Conservation (phyloP, 208 protist genomes). For the Leishmania martiniquensis region DNA sequence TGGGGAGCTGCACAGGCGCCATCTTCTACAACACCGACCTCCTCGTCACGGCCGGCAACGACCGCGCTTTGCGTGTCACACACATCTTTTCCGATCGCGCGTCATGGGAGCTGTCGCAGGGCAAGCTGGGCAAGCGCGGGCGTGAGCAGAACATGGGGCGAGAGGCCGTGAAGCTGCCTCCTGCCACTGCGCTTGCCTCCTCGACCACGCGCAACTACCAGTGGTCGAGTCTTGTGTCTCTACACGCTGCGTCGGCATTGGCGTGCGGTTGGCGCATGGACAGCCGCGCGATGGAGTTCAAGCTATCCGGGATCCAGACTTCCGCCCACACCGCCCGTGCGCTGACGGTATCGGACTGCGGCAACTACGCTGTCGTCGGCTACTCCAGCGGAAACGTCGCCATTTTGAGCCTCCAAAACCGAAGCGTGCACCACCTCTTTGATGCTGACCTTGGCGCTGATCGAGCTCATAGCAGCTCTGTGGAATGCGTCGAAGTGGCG, state of each 20-base stretch:
- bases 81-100: conserved; percentile 91
- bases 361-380: conserved; percentile 88
- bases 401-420: conserved; percentile 79
- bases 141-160: conserved; percentile 59
- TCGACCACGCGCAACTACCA: conserved; percentile 84
- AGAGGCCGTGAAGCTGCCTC: conserved; percentile 75
- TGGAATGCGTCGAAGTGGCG: conserved; percentile 81
- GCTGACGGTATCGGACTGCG: conserved; percentile 84
- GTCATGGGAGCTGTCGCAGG: conserved; percentile 91
- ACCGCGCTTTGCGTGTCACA: conserved; percentile 83
- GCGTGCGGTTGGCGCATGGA: conserved; percentile 89
- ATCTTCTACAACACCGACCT: conserved; percentile 89
- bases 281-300: conserved; percentile 75
- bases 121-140: conserved; percentile 74
- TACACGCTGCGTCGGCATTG: conserved; percentile 74
- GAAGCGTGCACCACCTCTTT: conserved; percentile 77
- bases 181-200: conserved; percentile 63
- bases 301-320: conserved; percentile 74
- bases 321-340: conserved; percentile 70
- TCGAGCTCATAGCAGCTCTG: conserved; percentile 64
- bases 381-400: conserved; percentile 86
- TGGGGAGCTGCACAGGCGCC: conserved; percentile 73
- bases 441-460: conserved; percentile 40
- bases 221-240: conserved; percentile 81
- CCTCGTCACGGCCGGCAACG: conserved; percentile 77